phyloP scores from a whole-genome alignment of 768 basidiomycete genomes.

The Suillus cothurnatus region DNA sequence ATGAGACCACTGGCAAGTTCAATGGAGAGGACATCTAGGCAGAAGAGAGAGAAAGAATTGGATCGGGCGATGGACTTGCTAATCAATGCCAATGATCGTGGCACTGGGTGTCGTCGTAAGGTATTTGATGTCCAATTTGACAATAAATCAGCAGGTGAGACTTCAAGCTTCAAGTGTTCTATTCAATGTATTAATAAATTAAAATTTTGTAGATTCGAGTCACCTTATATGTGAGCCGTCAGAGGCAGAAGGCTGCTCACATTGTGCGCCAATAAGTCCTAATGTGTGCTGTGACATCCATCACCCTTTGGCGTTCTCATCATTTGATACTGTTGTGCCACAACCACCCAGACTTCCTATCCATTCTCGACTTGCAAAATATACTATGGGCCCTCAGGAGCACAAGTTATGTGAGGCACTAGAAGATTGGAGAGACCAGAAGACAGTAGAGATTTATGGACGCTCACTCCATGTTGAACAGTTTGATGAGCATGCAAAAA shows the following conservation, averaged over 20 bases:
- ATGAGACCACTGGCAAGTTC: neutral
- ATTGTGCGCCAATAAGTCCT: slow-evolving; percentile 16
- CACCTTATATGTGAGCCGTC: slow-evolving; percentile 8
- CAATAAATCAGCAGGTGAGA: slow-evolving; percentile 22
- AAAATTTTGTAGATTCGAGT: slow-evolving; percentile 12
- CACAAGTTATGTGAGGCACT: slow-evolving; percentile 7
- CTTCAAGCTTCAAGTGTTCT: neutral
- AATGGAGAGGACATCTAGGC: neutral
- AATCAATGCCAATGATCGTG: slow-evolving; percentile 26
- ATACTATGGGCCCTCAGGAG: slow-evolving; percentile 2
- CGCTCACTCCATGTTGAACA: slow-evolving; percentile 6
- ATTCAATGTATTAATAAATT: neutral
- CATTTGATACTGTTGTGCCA: neutral
- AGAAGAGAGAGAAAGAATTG: slow-evolving; percentile 10
- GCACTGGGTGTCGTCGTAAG: slow-evolving; percentile 17
- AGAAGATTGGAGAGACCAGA: slow-evolving; percentile 16
- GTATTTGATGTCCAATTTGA: slow-evolving; percentile 22
- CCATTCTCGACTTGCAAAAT: slow-evolving; percentile 13
- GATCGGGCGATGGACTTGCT: slow-evolving; percentile 28
- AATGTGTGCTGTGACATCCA: slow-evolving; percentile 30
- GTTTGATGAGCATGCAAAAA: too few species aligned
- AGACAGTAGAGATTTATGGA: slow-evolving; percentile 13
- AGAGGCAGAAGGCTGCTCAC: slow-evolving; percentile 17
- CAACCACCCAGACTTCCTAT: neutral
- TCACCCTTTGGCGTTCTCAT: slow-evolving; percentile 16